A percentile compares a stretch with the other conserved stretches of the same genome.
Evolutionary conservation across 176 grass and related monocot species (phyloP).

Genomic region (Poa annua): DNA sequence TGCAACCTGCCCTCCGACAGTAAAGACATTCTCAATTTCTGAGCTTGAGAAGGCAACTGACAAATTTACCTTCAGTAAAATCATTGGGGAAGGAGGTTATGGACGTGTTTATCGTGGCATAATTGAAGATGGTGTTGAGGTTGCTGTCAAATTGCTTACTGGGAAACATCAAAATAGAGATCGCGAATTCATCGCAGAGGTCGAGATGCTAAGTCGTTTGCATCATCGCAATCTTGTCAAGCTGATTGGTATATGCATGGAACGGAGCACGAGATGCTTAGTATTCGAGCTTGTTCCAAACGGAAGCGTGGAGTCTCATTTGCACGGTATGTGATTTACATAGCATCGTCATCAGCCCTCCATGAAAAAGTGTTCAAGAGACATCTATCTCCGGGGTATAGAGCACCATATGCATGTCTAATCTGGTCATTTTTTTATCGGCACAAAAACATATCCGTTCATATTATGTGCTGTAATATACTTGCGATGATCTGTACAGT

Average conservation of each 20-base stretch:
- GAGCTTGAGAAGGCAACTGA: slow-evolving; percentile 92
- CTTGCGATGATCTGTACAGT: background rate
- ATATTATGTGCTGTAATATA: background rate
- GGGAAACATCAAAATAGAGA: slow-evolving; percentile 79
- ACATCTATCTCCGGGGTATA: background rate
- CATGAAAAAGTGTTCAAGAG: background rate
- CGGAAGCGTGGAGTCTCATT: slow-evolving; percentile 94
- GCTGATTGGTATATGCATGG: slow-evolving; percentile 87
- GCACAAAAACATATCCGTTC: background rate
- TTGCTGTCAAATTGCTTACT: slow-evolving; percentile 93
- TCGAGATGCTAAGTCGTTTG: slow-evolving; percentile 93
- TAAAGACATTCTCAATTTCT: slow-evolving; percentile 70
- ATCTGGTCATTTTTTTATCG: background rate
- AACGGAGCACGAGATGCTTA: slow-evolving; percentile 75
- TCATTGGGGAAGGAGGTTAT: slow-evolving; percentile 93
- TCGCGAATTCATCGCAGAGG: slow-evolving; percentile 89
- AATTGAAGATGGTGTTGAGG: slow-evolving; percentile 65
- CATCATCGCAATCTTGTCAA: slow-evolving; percentile 99
- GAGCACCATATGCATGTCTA: background rate
- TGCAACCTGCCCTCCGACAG: slow-evolving; percentile 59
- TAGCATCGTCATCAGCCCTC: background rate
- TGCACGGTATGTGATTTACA: slow-evolving; percentile 69
- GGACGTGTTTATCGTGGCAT: slow-evolving; percentile 79
- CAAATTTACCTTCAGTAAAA: slow-evolving; percentile 68
- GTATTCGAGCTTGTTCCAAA: slow-evolving; percentile 92